Evolutionary conservation across 805 yeast genomes (phyloP).

Genomic region (Kodamaea kakaduensis): DNA sequence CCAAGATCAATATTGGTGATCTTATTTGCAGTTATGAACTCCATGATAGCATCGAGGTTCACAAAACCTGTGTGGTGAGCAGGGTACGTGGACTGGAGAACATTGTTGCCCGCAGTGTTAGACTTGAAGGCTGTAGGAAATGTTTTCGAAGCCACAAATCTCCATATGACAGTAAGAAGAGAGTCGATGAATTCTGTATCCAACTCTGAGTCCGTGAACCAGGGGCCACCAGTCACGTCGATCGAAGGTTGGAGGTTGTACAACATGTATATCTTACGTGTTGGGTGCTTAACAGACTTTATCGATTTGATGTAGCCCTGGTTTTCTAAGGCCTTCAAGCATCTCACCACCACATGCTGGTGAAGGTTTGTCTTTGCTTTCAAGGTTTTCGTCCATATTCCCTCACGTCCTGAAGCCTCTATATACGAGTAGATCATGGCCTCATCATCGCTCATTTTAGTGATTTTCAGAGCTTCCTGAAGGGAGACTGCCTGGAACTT

Average conservation of each 20-base stretch:
- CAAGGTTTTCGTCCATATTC: conserved; percentile 92
- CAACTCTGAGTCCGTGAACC: conserved; percentile 95
- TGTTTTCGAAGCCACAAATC: conserved; percentile 71
- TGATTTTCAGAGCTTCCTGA: conserved; percentile 72
- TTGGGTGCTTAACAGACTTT: conserved; percentile 87
- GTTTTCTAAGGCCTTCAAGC: conserved; percentile 73
- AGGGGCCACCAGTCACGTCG: conserved; percentile 98
- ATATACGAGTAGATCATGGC: conserved; percentile 87
- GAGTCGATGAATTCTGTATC: conserved; percentile 92
- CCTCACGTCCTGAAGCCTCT: conserved; percentile 91
- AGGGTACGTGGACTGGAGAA: conserved; percentile 48
- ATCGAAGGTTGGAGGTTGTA: conserved; percentile 90
- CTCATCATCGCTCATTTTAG: conserved; percentile 81
- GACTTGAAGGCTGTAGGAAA: conserved; percentile 68
- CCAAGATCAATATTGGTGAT: conserved; percentile 81
- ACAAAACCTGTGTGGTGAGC: conserved; percentile 63
- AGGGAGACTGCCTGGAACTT: conserved; percentile 71
- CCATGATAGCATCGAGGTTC: conserved; percentile 66
- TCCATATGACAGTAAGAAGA: conserved; percentile 80
- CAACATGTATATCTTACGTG: conserved; percentile 93
- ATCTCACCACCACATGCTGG: conserved; percentile 83
- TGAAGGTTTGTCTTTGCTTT: conserved; percentile 85
- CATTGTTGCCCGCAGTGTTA: conserved; percentile 30
- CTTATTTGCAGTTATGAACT: conserved; percentile 65
- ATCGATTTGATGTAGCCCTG: conserved; percentile 84